Evolutionary conservation across 1,284 basidiomycete genomes (phyloP), one percentile per base, ranked within the genome.

Genomic region (Puccinia triticina): DNA sequence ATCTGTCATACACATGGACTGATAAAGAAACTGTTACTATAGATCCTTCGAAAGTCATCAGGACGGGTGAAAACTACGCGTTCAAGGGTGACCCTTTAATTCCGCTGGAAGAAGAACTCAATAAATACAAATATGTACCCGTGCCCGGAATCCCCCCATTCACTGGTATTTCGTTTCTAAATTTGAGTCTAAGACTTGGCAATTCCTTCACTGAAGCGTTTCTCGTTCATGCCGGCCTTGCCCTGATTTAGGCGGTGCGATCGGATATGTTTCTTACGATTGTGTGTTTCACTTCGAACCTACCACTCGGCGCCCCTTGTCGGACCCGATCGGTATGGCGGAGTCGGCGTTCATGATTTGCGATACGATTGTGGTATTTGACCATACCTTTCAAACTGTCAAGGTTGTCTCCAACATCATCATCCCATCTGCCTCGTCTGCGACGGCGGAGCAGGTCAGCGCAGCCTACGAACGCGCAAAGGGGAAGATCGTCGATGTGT

Each of bases 321-420:
- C 95, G 4, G 87, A 87, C 78, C 90, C 90, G 43, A 89, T 96
- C 34, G 90, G 90, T 29, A 93, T 99, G 77, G 97, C 97, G 4
- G 97, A 99, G 87, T 92, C 95, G 23, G 91, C 96, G 84, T 98
- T 98, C 89, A 97, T 99, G 94, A 91, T 99, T 78, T 92, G 94
- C 85, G 95, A 98, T 87, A 95, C 93, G 8, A 90, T 98, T 83
- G 91, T 99, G 87, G 92, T 98, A 86, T 99, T 96, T 88, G 97
- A 99, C 87, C 97, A 99, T 88, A 92, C 98, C 84, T 98, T 91
- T 89, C 96, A 98, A 88, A 94, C 90, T 48, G 89, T 98, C 88
- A 97, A 97, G 87, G 91, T 98, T 85, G 95, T 98, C 83, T 95
- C 95, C 23, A 97, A 99, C 86, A 93, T 99, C 83, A 93, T 96